Conservation (phyloP, 306 rosid species). For the Casuarina equisetifolia region DNA sequence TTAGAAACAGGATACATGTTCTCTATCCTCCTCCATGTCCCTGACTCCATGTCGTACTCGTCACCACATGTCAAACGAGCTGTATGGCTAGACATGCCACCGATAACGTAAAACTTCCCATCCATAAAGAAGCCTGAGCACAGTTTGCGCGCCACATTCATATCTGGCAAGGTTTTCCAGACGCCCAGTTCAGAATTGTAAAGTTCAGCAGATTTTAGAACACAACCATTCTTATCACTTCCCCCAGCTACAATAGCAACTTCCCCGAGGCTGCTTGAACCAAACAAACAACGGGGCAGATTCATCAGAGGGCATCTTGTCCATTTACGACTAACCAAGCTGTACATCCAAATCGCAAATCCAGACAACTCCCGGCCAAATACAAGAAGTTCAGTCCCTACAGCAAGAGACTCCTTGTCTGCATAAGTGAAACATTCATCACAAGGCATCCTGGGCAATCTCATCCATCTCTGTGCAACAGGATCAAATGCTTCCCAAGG, state of each 20-base stretch:
- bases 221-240: slow-evolving; percentile 23
- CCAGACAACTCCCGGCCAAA: slow-evolving; percentile 38
- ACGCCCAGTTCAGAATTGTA: slow-evolving; percentile 30
- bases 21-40: slow-evolving; percentile 36
- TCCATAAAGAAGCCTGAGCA: slow-evolving; percentile 43
- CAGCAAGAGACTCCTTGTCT: slow-evolving; percentile 47
- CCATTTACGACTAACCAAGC: slow-evolving; percentile 29
- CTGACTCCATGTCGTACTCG: slow-evolving; percentile 32
- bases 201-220: slow-evolving; percentile 33
- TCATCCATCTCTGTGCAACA: slow-evolving; percentile 29
- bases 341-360: slow-evolving; percentile 39
- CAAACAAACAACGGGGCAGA: slow-evolving; percentile 37
- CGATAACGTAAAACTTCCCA: slow-evolving; percentile 41
- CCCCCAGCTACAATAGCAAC: slow-evolving; percentile 45
- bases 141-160: slow-evolving; percentile 28
- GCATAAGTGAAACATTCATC: slow-evolving; percentile 37
- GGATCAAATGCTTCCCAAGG: slow-evolving; percentile 46
- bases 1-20: slow-evolving; percentile 30
- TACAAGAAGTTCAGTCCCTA: slow-evolving; percentile 35
- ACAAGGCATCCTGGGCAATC: slow-evolving; percentile 33
- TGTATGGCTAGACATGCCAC: slow-evolving; percentile 38
- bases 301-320: slow-evolving; percentile 29
- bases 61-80: slow-evolving; percentile 34
- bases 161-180: slow-evolving; percentile 30
- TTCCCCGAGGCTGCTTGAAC: slow-evolving; percentile 33